phyloP scores from a whole-genome alignment of 305 asterid species.

The Fraxinus xanthoxyloides region DNA sequence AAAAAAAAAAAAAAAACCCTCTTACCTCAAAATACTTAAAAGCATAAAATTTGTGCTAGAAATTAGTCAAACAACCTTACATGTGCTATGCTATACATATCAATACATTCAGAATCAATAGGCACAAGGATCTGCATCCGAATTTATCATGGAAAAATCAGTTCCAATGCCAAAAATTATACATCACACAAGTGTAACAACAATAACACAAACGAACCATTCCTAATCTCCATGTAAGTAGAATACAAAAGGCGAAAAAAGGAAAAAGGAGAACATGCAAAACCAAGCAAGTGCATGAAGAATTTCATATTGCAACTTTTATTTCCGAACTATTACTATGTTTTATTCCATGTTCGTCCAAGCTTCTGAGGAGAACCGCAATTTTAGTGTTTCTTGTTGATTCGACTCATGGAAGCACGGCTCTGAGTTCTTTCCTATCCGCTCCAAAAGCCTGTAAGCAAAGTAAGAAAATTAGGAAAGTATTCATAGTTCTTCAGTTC shows the following conservation, averaged over 20 bases:
- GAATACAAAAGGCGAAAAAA: neutral
- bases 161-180: neutral
- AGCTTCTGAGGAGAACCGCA: neutral
- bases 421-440: conserved; percentile 79
- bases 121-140: neutral
- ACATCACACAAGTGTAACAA: neutral
- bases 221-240: neutral
- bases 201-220: neutral
- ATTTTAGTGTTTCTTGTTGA: neutral
- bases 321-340: neutral
- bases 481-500: neutral
- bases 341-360: neutral
- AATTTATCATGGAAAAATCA: neutral
- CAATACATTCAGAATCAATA: neutral
- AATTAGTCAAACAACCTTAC: neutral
- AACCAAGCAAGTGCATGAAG: neutral
- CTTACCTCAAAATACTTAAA: neutral
- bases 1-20: neutral
- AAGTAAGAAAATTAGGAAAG: neutral
- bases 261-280: neutral
- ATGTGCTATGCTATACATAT: neutral
- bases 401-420: conserved; percentile 62
- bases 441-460: conserved; percentile 79
- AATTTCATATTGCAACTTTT: neutral
- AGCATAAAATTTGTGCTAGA: neutral